Evolutionary conservation across 805 yeast genomes (phyloP), one percentile per base, ranked within the genome.

Genomic region (Sungouiozyma ichnusensis): DNA sequence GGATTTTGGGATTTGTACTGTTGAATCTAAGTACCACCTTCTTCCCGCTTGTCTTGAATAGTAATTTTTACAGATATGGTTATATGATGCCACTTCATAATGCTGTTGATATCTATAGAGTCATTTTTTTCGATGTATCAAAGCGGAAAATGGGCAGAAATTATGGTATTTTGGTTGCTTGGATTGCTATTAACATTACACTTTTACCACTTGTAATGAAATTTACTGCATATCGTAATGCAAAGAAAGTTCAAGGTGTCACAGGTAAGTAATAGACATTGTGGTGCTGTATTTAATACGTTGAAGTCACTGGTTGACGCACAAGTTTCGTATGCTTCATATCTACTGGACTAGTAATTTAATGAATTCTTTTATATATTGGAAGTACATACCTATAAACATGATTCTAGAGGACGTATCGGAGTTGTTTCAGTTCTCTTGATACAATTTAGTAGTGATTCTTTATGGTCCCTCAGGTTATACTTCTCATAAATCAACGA

Each of bases 1-100:
- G 88, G 86, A 54, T 84, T 50, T 64, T 83, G 42, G 69, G 73
- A 44, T 82, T 83, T 72, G 86, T 82, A 46, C 69, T 83, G 45
- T 36, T 69, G 24, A 84, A 84, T 54, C 75, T 81, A 42, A 64
- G 87, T 2, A 79, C 87, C 16, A 74, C 86, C 1, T 81, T 82
- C 52, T 61, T 76, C 14, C 81, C 90, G 13, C 57, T 82, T 49
- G 83, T 73, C 2, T 62, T 81, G 36, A 66, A 71, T 18, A 75
- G 77, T 3, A 48, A 59, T 11, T 69, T 83, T 48, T 82, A 66
- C 63, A 63, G 79, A 45, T 77, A 69, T 56, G 84, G 87, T 20
- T 79, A 79, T 52, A 79, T 73, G 19, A 64, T 77, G 66, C 94
- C 94, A 4, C 67, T 81, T 44, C 80, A 79, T 52, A 78, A 81